Conservation (phyloP, 495 filamentous ascomycete genomes). For the Aspergillus affinis region DNA sequence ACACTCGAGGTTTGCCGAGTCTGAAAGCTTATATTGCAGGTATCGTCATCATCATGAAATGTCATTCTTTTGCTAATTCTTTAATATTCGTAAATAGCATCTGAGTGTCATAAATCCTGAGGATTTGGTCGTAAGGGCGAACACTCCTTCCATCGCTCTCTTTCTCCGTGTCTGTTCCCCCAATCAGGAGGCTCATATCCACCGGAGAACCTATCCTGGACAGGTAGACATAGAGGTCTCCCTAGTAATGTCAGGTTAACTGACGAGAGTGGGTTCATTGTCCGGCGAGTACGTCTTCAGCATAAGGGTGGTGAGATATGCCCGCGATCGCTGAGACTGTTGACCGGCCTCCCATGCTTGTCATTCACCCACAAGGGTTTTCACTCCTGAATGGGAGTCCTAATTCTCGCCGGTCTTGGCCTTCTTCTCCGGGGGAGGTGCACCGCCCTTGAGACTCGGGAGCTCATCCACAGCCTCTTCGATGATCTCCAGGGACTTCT, state of each 20-base stretch:
- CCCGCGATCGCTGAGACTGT: neutral
- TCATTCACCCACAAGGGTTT: neutral
- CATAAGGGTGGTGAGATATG: neutral
- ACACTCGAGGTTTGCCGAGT: too few relatives aligned
- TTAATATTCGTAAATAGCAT: neutral
- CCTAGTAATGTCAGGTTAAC: neutral
- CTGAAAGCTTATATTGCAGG: neutral
- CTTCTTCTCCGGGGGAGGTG: conserved; percentile 49
- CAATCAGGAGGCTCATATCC: neutral
- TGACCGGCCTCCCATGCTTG: neutral
- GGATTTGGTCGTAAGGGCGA: neutral
- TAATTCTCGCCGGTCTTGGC: conserved; percentile 53
- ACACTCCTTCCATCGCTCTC: neutral
- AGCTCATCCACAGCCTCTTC: conserved; percentile 48
- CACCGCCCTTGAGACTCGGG: conserved; percentile 46
- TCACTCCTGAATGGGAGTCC: conserved; percentile 1
- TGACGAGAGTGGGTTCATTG: neutral
- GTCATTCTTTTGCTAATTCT: neutral
- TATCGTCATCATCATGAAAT: neutral
- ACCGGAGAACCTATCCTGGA: neutral
- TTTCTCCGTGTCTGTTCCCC: neutral
- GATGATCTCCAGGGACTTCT: conserved; percentile 51
- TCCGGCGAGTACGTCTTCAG: neutral
- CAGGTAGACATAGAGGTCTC: neutral
- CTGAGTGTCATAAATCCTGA: neutral